Evolutionary conservation across 228 moss, liverwort and hornwort genomes (phyloP).

Genomic region (Sphagnum magellanicum): DNA sequence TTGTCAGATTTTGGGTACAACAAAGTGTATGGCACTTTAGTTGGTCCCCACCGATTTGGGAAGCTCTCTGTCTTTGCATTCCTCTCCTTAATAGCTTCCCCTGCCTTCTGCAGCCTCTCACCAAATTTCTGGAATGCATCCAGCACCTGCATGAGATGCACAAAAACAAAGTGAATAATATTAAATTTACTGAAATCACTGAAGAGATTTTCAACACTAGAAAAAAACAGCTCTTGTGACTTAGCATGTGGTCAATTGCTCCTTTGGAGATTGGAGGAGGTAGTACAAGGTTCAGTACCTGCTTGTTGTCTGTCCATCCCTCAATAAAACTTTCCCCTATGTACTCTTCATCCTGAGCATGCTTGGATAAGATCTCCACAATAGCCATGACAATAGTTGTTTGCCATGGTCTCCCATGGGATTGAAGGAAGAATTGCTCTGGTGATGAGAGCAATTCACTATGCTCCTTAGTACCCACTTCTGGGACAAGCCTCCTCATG

Average conservation of each 20-base stretch:
- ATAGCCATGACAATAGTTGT: slow-evolving; percentile 23
- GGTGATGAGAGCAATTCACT: slow-evolving; percentile 22
- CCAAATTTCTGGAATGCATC: slow-evolving; percentile 20
- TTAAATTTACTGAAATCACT: too few relatives aligned
- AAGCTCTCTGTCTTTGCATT: slow-evolving; percentile 1
- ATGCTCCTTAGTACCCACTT: slow-evolving; percentile 19
- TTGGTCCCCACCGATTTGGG: not conserved
- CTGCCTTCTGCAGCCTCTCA: slow-evolving; percentile 12
- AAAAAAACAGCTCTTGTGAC: too few relatives aligned
- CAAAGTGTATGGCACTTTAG: slow-evolving; percentile 1
- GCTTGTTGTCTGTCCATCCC: slow-evolving; percentile 20
- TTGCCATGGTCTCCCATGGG: slow-evolving; percentile 16
- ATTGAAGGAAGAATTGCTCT: slow-evolving; percentile 28
- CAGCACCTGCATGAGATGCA: not conserved
- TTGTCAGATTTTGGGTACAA: not conserved
- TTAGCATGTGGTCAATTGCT: too few relatives aligned
- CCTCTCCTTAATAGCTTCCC: slow-evolving; percentile 22
- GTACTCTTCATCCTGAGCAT: slow-evolving; percentile 53
- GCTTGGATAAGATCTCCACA: slow-evolving; percentile 19
- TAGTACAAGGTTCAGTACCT: slow-evolving; percentile 5
- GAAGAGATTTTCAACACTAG: too few relatives aligned
- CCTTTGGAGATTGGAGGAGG: too few relatives aligned
- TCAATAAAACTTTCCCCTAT: slow-evolving; percentile 11
- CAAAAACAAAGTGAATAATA: too few relatives aligned
- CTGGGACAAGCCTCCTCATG: slow-evolving; percentile 39